Base-by-base conservation (phyloP, 2,329 filamentous ascomycete species). In the Sphaerostilbella broomeana region DNA sequence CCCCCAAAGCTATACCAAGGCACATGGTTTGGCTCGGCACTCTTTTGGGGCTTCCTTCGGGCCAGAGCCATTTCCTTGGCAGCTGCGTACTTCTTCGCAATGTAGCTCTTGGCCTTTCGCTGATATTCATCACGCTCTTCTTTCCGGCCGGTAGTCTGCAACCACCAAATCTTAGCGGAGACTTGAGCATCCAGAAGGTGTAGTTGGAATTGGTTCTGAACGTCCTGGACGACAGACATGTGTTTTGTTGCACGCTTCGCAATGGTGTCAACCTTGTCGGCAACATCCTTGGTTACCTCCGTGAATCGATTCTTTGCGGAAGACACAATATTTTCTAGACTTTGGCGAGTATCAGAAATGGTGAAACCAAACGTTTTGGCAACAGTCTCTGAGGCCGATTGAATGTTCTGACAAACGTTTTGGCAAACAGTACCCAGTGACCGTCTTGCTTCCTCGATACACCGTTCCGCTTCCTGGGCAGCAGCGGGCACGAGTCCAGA, bases 161-260 rank as follows among this genome's bases (percentile, higher is more conserved):
- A 59, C 73, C 74, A 79, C 60, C 70, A 65, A 21, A 78, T 62
- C 54, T 70, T 75, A 11, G 76, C 75, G 29, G 61, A 62, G 18
- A 81, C 61, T 51, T 77, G 76, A 11, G 75, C 72, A 26, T 65
- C 65, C 19, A 78, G 57, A 8, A 79, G 47, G 1, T 61, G 57
- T 5, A 75, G 54, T 18, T 68, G 57, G 2, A 71, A 48, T 30
- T 68, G 64, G 6, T 68, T 57, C 35, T 64, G 57, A 2, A 63
- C 45, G 4, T 59, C 53, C 21, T 51, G 46, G 6, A 53, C 36
- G 6, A 45, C 40, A 11, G 46, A 38, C 6, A 58, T 20, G 5
- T 47, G 46, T 22, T 54, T 45, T 30, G 36, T 46, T 30, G 49
- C 42, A 25, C 50, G 40, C n/a, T 37, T 45, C 2, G 47, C 38